Evolutionary conservation across 2,329 filamentous ascomycete species (phyloP).

Genomic region (Colletotrichum horii): DNA sequence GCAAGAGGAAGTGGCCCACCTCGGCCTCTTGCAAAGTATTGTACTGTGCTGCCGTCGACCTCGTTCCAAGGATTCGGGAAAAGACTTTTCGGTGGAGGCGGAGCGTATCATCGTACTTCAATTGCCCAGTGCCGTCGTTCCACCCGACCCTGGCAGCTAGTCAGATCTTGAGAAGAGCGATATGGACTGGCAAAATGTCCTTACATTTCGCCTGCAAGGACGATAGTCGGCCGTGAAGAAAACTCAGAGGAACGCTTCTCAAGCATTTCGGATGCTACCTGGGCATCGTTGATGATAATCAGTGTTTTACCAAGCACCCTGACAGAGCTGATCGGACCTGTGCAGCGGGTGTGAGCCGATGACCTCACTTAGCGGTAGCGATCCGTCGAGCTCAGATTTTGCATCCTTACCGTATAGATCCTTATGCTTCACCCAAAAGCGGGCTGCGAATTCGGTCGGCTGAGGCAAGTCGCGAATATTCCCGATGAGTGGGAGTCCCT

Average conservation of each 20-base stretch:
- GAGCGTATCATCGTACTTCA: constrained; percentile 41
- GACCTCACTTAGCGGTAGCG: accelerated
- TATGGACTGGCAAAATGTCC: too few relatives aligned
- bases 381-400: accelerated
- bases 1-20: constrained; percentile 45
- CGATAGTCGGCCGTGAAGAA: constrained; percentile 36
- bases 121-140: constrained; percentile 38
- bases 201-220: constrained; percentile 40
- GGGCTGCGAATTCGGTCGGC: constrained; percentile 29
- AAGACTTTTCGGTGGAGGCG: constrained; percentile 49
- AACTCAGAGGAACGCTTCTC: constrained; percentile 33
- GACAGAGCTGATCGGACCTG: constrained; percentile 33
- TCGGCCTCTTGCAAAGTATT: constrained; percentile 48
- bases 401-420: constrained; percentile 28
- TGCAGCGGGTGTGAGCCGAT: accelerated
- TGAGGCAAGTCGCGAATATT: constrained; percentile 50
- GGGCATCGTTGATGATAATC: constrained; percentile 42
- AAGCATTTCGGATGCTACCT: constrained; percentile 40
- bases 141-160: constrained; percentile 33
- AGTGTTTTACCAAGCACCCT: constrained; percentile 43
- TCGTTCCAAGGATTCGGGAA: constrained; percentile 47
- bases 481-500: constrained; percentile 44
- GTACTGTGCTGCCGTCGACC: constrained; percentile 40
- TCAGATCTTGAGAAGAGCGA: background rate
- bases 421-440: constrained; percentile 39